Evolutionary conservation across 2,329 filamentous ascomycete genomes (phyloP).

Genomic region (Hymenoscyphus fraxineus): DNA sequence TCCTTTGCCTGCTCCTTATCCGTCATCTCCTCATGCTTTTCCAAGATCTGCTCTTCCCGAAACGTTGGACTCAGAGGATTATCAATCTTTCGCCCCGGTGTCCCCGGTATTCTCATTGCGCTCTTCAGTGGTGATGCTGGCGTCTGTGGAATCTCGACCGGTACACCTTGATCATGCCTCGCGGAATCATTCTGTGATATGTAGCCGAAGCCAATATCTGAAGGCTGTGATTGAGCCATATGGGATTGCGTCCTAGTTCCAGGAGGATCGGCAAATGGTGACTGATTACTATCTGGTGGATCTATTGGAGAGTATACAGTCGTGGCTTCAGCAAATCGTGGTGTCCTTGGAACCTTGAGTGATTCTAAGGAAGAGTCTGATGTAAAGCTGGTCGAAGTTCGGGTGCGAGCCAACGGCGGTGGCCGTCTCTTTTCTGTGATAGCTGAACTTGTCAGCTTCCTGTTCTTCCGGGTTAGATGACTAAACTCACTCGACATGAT

Average conservation of each 20-base stretch:
- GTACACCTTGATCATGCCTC: constrained; percentile 44
- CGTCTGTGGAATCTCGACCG: constrained; percentile 58
- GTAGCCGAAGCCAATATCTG: constrained; percentile 91
- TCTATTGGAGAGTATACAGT: constrained; percentile 75
- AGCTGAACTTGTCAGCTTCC: constrained; percentile 14
- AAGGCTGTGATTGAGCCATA: constrained; percentile 65
- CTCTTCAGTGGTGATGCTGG: constrained; percentile 83
- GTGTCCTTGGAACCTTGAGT: constrained; percentile 65
- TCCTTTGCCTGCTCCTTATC: constrained; percentile 86
- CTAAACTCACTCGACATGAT: constrained; percentile 14
- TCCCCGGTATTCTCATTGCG: constrained; percentile 82
- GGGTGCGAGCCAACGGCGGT: constrained; percentile 25
- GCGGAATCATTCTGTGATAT: constrained; percentile 57
- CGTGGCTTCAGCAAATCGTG: constrained; percentile 78
- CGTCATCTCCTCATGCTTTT: constrained; percentile 76
- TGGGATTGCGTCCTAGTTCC: constrained; percentile 42
- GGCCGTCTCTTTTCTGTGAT: constrained; percentile 30
- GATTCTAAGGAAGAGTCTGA: constrained; percentile 33
- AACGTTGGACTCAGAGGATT: constrained; percentile 91
- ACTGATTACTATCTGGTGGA: constrained; percentile 40
- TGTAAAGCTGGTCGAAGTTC: constrained; percentile 44
- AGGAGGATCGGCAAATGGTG: constrained; percentile 59
- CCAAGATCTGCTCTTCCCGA: constrained; percentile 77
- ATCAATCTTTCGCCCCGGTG: constrained; percentile 65
- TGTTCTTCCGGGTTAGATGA: constrained; percentile 12